These are phyloP conservation scores for Comarum palustre DNA, from an alignment of 306 rosid species.

Conservation along the genomic window DNA sequence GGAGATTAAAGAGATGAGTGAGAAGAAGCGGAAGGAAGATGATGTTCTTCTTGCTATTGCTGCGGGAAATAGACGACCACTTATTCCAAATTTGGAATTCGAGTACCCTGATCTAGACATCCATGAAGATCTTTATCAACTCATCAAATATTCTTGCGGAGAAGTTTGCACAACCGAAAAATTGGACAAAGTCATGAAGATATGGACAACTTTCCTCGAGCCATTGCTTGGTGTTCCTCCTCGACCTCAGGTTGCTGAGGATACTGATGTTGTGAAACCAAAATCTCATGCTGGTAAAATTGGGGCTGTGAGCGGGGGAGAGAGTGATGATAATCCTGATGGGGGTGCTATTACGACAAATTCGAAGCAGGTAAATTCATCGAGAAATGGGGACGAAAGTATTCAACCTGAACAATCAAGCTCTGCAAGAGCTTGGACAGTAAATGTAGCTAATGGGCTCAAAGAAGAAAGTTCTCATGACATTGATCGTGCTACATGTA, in stretches of 20 bases:
- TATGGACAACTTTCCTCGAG: slow-evolving; percentile 93
- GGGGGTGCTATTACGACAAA: slow-evolving; percentile 47
- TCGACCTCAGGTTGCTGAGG: slow-evolving; percentile 83
- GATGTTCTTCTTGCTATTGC: slow-evolving; percentile 93
- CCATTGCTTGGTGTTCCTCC: slow-evolving; percentile 87
- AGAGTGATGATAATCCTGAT: slow-evolving; percentile 68
- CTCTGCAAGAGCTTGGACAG: slow-evolving; percentile 65
- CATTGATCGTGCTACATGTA: slow-evolving; percentile 41
- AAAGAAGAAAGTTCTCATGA: slow-evolving; percentile 63
- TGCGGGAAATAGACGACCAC: slow-evolving; percentile 88
- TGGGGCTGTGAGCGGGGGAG: slow-evolving; percentile 50
- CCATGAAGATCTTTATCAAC: slow-evolving; percentile 95
- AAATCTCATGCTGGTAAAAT: slow-evolving; percentile 47
- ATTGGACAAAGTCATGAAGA: slow-evolving; percentile 89
- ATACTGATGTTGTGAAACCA: slow-evolving; percentile 76
- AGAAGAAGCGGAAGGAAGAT: slow-evolving; percentile 93
- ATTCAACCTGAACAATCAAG: slow-evolving; percentile 71
- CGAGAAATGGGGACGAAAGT: slow-evolving; percentile 67
- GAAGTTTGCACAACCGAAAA: slow-evolving; percentile 93
- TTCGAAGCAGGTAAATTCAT: slow-evolving; percentile 50
- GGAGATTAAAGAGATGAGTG: slow-evolving; percentile 95
- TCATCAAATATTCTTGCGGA: slow-evolving; percentile 87
- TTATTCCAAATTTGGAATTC: slow-evolving; percentile 86
- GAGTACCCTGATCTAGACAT: slow-evolving; percentile 76
- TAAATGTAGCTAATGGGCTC: slow-evolving; percentile 57